Evolutionary conservation across 495 filamentous ascomycete species (phyloP).

Genomic region (Daldinia grandis): DNA sequence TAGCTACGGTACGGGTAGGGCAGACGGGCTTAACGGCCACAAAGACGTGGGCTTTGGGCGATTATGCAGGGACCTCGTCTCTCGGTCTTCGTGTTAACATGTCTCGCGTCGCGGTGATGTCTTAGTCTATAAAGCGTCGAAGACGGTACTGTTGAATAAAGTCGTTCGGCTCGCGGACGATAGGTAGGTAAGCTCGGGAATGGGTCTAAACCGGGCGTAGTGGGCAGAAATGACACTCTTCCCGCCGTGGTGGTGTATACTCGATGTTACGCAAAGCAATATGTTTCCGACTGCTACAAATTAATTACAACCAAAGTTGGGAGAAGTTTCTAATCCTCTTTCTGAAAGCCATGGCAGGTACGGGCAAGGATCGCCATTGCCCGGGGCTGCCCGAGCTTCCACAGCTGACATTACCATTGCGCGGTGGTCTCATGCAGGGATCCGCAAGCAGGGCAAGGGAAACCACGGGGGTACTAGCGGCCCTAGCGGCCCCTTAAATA

Average conservation of each 20-base stretch:
- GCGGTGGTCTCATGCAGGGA: slow-evolving; percentile 13
- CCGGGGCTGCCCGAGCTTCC: slow-evolving; percentile 28
- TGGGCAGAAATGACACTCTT: background rate
- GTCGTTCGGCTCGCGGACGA: background rate
- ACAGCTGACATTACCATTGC: slow-evolving; percentile 23
- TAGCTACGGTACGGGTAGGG: slow-evolving; percentile 1
- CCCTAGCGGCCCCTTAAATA: slow-evolving; percentile 4
- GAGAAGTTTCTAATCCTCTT: slow-evolving; percentile 26
- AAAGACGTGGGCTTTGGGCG: slow-evolving; percentile 4
- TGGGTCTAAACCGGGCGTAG: background rate
- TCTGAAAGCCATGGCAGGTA: slow-evolving; percentile 7
- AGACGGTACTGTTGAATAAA: background rate
- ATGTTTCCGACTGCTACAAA: slow-evolving; percentile 12
- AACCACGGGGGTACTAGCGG: background rate
- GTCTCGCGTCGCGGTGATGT: slow-evolving; percentile 19
- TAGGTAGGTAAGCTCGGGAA: background rate
- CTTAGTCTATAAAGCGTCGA: slow-evolving; percentile 13
- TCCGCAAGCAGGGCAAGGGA: slow-evolving; percentile 1
- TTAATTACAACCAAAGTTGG: slow-evolving; percentile 26
- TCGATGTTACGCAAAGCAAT: slow-evolving; percentile 4
- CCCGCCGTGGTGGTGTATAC: background rate
- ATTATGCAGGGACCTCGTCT: slow-evolving; percentile 13
- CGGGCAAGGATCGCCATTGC: slow-evolving; percentile 30
- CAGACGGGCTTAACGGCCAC: background rate
- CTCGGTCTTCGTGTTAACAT: slow-evolving; percentile 5